phyloP scores from a whole-genome alignment of 2,329 filamentous ascomycete species.

The Botrytis cinerea region DNA sequence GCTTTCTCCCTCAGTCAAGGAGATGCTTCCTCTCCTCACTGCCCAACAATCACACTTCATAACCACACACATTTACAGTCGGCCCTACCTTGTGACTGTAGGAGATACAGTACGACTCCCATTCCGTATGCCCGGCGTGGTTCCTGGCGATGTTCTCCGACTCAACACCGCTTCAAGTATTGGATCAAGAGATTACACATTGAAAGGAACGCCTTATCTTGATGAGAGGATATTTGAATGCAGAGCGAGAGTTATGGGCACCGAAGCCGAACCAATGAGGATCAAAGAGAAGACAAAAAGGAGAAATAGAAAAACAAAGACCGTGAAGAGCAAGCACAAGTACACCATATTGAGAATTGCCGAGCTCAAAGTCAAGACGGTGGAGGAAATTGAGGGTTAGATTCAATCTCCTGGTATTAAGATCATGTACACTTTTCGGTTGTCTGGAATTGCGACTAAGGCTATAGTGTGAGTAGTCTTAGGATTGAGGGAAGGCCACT shows the following conservation, averaged over 20 bases:
- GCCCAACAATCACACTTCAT: slow-evolving; percentile 77
- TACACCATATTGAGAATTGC: slow-evolving; percentile 85
- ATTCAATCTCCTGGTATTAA: neutral
- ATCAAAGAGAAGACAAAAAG: slow-evolving; percentile 80
- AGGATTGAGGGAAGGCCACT: neutral
- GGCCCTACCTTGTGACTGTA: slow-evolving; percentile 75
- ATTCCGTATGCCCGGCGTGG: slow-evolving; percentile 74
- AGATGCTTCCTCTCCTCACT: slow-evolving; percentile 69
- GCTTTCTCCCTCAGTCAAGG: slow-evolving; percentile 57
- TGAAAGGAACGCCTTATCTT: slow-evolving; percentile 79
- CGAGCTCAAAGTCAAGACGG: slow-evolving; percentile 61
- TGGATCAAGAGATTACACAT: slow-evolving; percentile 86
- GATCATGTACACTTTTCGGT: neutral
- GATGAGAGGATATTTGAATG: slow-evolving; percentile 85
- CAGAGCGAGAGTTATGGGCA: slow-evolving; percentile 79
- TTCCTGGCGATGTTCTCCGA: slow-evolving; percentile 81
- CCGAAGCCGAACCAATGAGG: slow-evolving; percentile 77
- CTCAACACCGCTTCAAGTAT: slow-evolving; percentile 82
- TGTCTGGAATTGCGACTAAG: neutral
- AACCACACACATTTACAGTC: slow-evolving; percentile 76
- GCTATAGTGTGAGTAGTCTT: neutral
- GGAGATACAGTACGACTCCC: slow-evolving; percentile 77
- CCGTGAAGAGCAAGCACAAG: slow-evolving; percentile 84
- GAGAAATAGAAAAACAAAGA: slow-evolving; percentile 71
- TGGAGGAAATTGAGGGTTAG: slow-evolving; percentile 45